Conservation (phyloP, 768 basidiomycete species). For the Mycena olivaceomarginata region DNA sequence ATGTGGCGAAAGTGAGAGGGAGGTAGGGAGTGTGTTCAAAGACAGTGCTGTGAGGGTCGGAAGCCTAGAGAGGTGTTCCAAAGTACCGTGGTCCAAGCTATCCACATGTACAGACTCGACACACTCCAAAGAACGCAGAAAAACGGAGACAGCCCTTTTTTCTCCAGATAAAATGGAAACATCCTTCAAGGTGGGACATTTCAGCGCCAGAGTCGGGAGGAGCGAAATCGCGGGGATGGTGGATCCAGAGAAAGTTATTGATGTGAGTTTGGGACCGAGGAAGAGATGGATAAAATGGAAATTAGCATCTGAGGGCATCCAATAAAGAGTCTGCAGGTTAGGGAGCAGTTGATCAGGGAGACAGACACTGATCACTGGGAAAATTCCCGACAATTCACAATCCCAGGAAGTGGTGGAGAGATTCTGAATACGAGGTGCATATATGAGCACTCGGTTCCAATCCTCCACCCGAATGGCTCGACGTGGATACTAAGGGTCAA, state of each 20-base stretch:
- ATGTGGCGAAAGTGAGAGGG: too few relatives aligned
- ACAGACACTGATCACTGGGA: neutral
- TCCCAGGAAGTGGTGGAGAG: neutral
- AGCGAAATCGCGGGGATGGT: neutral
- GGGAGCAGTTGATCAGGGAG: neutral
- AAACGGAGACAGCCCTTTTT: neutral
- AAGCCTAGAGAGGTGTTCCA: neutral
- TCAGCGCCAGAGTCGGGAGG: neutral
- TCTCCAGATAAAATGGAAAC: neutral
- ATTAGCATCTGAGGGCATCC: neutral
- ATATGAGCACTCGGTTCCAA: neutral
- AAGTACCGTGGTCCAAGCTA: neutral
- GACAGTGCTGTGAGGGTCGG: neutral
- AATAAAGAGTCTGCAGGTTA: slow-evolving; percentile 1
- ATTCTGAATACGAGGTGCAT: neutral
- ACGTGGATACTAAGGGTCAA: neutral
- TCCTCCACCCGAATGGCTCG: neutral
- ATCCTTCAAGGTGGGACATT: slow-evolving; percentile 4
- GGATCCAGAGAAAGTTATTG: neutral
- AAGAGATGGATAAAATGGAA: slow-evolving; percentile 15
- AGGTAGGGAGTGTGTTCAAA: neutral
- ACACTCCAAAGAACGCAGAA: neutral
- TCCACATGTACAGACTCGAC: neutral
- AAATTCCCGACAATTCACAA: neutral
- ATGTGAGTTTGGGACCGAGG: neutral